phyloP scores from a whole-genome alignment of 73 alveolate species.

The Tetrahymena malaccensis region DNA sequence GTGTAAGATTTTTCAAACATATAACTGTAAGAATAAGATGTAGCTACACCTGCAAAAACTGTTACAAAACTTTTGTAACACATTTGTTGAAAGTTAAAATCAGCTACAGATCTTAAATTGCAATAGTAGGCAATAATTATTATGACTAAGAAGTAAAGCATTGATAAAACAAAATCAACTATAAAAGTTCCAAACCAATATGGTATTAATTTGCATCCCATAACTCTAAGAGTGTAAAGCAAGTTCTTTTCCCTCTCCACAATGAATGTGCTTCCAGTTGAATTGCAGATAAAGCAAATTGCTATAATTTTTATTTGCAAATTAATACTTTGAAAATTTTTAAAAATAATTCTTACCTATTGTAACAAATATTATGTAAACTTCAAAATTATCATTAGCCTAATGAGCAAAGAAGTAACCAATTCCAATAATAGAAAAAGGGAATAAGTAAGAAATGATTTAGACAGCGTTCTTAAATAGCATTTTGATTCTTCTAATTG shows the following conservation, averaged over 20 bases:
- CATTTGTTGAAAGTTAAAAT: not conserved
- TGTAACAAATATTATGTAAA: not conserved
- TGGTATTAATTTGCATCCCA: constrained; percentile 34
- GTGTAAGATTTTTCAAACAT: not conserved
- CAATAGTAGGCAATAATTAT: not conserved
- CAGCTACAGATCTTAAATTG: not conserved
- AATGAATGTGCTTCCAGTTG: not conserved
- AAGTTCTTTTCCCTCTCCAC: constrained; percentile 26
- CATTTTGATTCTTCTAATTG: not conserved
- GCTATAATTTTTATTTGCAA: not conserved
- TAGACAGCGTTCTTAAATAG: not conserved
- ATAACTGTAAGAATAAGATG: not conserved
- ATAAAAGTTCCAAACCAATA: constrained; percentile 40
- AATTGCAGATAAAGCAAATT: not conserved
- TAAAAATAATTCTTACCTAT: not conserved
- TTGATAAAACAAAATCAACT: not conserved
- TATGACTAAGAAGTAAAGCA: not conserved
- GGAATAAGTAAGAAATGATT: not conserved
- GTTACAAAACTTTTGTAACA: not conserved
- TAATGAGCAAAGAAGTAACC: not conserved
- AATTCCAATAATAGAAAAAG: not conserved
- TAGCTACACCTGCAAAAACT: not conserved
- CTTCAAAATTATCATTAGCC: not conserved
- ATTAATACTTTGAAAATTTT: not conserved
- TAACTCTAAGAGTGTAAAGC: constrained; percentile 14